phyloP scores from a whole-genome alignment of 2,329 filamentous ascomycete genomes.

The Trichoderma aggressivum region DNA sequence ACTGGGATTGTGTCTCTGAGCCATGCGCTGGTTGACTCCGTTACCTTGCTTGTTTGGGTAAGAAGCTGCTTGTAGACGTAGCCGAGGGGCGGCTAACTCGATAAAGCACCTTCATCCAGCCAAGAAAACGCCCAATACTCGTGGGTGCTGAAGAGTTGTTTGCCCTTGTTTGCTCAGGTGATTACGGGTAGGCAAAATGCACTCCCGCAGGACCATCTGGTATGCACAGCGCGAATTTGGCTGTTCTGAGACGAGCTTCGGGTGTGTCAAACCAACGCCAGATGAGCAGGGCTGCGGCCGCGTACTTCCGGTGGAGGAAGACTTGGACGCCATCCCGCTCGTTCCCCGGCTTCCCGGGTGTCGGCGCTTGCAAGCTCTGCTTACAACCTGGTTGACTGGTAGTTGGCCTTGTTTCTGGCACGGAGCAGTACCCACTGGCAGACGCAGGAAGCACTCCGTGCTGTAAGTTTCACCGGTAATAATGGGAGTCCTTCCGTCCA shows the following conservation, averaged over 20 bases:
- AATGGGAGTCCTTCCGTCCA: background rate
- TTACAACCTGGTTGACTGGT: background rate
- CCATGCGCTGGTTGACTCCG: conserved; percentile 2
- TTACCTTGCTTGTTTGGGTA: background rate
- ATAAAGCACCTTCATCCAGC: background rate
- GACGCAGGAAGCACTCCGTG: background rate
- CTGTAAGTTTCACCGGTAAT: background rate
- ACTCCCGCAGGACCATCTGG: background rate
- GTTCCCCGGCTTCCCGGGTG: conserved; percentile 13
- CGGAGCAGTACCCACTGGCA: background rate
- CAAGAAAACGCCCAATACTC: background rate
- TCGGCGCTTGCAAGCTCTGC: conserved; percentile 1
- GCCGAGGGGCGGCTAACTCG: conserved; percentile 5
- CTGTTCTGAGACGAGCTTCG: conserved; percentile 6
- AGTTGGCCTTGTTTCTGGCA: background rate
- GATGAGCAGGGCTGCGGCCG: background rate
- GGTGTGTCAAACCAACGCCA: background rate
- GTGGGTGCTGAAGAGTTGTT: background rate
- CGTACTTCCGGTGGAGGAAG: conserved; percentile 12
- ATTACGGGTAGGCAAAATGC: background rate
- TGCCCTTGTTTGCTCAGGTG: background rate
- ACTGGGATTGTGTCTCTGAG: background rate
- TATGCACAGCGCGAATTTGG: conserved; percentile 4
- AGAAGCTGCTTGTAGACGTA: background rate
- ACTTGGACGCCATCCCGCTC: conserved; percentile 7